These are phyloP conservation scores for Bryoerythrophyllum caledonicum DNA, from an alignment of 225 moss, liverwort and hornwort genomes.

Conservation along the genomic window DNA sequence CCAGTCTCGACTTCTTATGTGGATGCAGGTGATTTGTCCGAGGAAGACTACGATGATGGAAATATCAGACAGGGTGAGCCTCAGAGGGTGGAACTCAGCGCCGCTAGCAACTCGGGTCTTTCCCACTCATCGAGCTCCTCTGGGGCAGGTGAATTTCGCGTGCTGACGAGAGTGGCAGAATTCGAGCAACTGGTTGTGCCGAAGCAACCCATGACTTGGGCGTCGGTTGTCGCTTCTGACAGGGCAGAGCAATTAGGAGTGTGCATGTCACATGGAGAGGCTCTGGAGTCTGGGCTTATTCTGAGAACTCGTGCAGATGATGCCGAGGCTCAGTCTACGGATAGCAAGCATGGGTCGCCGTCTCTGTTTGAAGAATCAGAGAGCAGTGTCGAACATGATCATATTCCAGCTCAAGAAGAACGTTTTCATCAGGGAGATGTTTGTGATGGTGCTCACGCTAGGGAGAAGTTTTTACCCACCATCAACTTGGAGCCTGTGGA, in stretches of 20 bases:
- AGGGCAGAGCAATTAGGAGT: background rate
- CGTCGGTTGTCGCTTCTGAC: conserved; percentile 1
- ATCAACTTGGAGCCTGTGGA: background rate
- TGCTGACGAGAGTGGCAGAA: conserved; percentile 19
- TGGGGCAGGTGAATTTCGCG: conserved; percentile 9
- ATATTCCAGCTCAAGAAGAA: conserved; percentile 8
- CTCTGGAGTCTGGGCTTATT: background rate
- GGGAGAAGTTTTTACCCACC: background rate
- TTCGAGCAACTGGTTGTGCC: conserved; percentile 16
- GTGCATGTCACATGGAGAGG: background rate
- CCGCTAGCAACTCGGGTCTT: conserved; percentile 23
- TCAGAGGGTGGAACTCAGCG: conserved; percentile 24
- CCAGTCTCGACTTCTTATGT: conserved; percentile 12
- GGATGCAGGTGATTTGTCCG: conserved; percentile 10
- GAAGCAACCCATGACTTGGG: conserved; percentile 11
- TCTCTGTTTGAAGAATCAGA: conserved; percentile 24
- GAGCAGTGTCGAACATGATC: conserved; percentile 2
- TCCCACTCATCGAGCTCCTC: conserved; percentile 28
- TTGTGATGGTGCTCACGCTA: conserved; percentile 2
- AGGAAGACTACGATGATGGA: conserved; percentile 13
- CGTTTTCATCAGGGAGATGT: conserved; percentile 10
- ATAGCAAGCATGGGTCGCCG: conserved; percentile 12
- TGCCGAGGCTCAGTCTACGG: background rate
- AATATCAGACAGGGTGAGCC: conserved; percentile 9
- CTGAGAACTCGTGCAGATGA: no score